Conservation (phyloP, 768 basidiomycete genomes). For the Kwoniella mangroviensis region DNA sequence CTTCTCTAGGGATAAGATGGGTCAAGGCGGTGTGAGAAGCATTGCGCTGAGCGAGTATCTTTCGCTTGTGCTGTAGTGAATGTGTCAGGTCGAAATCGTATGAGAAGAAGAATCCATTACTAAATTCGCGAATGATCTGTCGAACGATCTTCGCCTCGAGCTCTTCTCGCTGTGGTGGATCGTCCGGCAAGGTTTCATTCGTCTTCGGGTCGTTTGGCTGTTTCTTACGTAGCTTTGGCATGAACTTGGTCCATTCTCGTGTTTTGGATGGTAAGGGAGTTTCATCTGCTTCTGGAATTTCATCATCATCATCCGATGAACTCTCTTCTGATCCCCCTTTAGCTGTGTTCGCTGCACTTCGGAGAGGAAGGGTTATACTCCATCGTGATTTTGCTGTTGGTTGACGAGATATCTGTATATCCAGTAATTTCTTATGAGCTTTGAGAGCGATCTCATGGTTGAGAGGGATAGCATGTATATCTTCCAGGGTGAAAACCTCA, state of each 20-base stretch:
- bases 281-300: constrained; percentile 36
- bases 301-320: constrained; percentile 12
- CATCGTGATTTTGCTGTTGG: constrained; percentile 25
- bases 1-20: constrained; percentile 40
- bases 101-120: constrained; percentile 88
- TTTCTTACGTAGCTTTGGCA: constrained; percentile 31
- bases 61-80: constrained; percentile 50
- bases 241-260: constrained; percentile 32
- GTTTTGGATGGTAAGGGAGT: constrained; percentile 18
- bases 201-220: constrained; percentile 7
- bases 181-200: constrained; percentile 22
- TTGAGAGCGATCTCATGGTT: constrained; percentile 29
- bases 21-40: constrained; percentile 39
- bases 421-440: constrained; percentile 15
- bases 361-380: constrained; percentile 15
- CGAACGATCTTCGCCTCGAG: constrained; percentile 81
- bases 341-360: neutral
- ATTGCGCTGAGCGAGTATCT: constrained; percentile 32
- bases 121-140: constrained; percentile 76
- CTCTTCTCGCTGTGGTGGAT: constrained; percentile 60
- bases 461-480: constrained; percentile 50
- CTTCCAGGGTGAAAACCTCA: constrained; percentile 38
- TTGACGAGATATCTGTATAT: constrained; percentile 26
- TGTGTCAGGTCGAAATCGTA: constrained; percentile 74
- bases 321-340: neutral